Evolutionary conservation across 2,329 filamentous ascomycete species (phyloP).

Genomic region (Neonectria neomacrospora): DNA sequence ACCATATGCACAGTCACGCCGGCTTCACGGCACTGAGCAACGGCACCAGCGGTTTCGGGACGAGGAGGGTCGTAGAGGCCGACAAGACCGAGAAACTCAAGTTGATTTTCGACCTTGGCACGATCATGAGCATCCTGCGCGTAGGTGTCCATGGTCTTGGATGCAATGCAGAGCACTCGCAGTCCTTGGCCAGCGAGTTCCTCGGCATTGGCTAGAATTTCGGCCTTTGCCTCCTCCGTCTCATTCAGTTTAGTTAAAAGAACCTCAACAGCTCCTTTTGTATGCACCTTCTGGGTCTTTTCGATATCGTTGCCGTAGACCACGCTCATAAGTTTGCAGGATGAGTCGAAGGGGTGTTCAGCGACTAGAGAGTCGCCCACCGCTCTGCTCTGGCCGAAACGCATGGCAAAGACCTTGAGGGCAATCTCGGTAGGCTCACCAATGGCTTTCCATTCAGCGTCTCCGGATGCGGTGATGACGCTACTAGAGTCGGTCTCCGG

Average conservation of each 20-base stretch:
- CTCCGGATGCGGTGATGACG: constrained; percentile 57
- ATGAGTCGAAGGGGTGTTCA: constrained; percentile 79
- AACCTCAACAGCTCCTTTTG: constrained; percentile 69
- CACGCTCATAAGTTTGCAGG: constrained; percentile 80
- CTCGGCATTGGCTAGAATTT: constrained; percentile 63
- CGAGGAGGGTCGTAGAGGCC: constrained; percentile 80
- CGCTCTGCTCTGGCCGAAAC: constrained; percentile 67
- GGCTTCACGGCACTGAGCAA: constrained; percentile 67
- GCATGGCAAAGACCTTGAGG: constrained; percentile 77
- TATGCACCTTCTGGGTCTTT: constrained; percentile 58
- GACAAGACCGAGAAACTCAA: constrained; percentile 75
- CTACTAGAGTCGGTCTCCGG: constrained; percentile 59
- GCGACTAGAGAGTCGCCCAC: constrained; percentile 62
- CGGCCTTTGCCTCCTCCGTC: constrained; percentile 57
- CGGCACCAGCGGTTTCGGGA: constrained; percentile 70
- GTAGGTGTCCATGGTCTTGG: constrained; percentile 55
- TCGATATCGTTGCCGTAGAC: constrained; percentile 61
- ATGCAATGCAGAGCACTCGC: constrained; percentile 74
- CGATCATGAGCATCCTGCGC: constrained; percentile 59
- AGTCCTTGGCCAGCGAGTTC: constrained; percentile 71
- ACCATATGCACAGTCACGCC: constrained; percentile 77
- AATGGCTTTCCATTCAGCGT: constrained; percentile 65
- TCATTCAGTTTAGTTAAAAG: constrained; percentile 63
- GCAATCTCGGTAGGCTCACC: constrained; percentile 80
- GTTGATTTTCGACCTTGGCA: constrained; percentile 63